Conservation (phyloP, 345 rosid species). For the Dovyalis caffra region DNA sequence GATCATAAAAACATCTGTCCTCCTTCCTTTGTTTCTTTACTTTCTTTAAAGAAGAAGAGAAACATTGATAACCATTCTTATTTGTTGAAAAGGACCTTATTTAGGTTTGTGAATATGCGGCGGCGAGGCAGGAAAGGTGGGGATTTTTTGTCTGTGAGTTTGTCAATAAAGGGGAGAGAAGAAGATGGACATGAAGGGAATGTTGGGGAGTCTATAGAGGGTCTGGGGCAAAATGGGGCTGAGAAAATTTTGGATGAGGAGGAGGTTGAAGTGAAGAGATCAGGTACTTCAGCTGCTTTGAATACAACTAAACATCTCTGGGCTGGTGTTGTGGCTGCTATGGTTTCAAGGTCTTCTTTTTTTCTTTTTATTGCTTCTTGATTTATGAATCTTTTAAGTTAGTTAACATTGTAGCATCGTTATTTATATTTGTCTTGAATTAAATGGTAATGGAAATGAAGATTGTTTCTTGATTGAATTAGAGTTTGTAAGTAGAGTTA, state of each 20-base stretch:
- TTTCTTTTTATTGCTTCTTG: neutral
- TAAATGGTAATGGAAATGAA: too few species aligned
- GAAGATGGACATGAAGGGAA: conserved; percentile 34
- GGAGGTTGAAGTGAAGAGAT: conserved; percentile 30
- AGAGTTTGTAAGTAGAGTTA: too few species aligned
- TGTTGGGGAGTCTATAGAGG: conserved; percentile 41
- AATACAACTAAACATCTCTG: conserved; percentile 81
- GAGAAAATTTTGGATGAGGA: conserved; percentile 22
- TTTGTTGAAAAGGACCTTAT: conserved; percentile 16
- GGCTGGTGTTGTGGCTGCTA: conserved; percentile 90
- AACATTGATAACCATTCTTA: conserved; percentile 9
- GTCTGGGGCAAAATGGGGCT: conserved; percentile 32
- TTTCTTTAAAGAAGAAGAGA: conserved; percentile 8
- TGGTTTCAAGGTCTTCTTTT: conserved; percentile 68
- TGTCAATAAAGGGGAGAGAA: conserved; percentile 53
- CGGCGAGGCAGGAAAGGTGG: conserved; percentile 20
- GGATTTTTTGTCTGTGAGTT: conserved; percentile 61
- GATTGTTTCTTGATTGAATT: too few species aligned
- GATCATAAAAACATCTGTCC: conserved; percentile 28
- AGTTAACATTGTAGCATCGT: too few species aligned
- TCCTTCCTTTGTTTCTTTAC: conserved; percentile 46
- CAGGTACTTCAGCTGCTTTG: conserved; percentile 42
- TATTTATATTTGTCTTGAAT: too few species aligned
- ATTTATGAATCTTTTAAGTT: neutral
- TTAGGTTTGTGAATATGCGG: conserved; percentile 30